Conservation (phyloP, 192 early-diverging fungal species). For the Coemansia sp. region DNA sequence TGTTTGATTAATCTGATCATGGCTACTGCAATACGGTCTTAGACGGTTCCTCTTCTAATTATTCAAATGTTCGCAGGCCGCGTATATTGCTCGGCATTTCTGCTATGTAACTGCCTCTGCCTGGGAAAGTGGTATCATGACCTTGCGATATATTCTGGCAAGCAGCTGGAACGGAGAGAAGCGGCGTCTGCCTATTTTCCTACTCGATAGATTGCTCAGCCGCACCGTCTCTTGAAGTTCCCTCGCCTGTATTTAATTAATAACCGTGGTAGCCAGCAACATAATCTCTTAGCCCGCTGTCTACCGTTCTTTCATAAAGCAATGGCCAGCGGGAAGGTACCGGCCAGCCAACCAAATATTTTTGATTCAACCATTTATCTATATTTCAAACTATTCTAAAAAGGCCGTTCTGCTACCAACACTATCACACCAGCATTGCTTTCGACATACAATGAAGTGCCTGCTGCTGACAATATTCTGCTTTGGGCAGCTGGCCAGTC, state of each 20-base stretch:
- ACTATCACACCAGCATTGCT: neutral
- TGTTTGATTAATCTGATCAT: neutral
- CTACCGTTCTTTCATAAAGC: constrained; percentile 1
- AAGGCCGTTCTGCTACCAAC: neutral
- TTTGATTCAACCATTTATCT: neutral
- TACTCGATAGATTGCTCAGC: neutral
- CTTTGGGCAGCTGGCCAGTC: constrained; percentile 19
- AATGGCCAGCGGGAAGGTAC: neutral
- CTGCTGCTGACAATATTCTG: constrained; percentile 16
- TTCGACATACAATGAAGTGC: constrained; percentile 18
- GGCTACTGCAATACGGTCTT: neutral
- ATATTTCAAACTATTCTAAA: neutral
- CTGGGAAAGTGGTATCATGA: neutral
- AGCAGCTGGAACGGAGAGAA: constrained; percentile 1
- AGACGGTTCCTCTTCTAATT: constrained; percentile 3
- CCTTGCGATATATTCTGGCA: neutral
- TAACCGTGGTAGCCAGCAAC: neutral
- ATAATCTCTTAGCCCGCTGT: neutral
- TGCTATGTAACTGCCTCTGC: neutral
- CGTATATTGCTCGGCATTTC: constrained; percentile 1
- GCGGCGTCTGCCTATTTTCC: neutral
- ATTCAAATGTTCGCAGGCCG: constrained; percentile 4
- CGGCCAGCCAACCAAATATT: neutral
- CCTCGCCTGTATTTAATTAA: constrained; percentile 5
- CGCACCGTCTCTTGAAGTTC: neutral